Evolutionary conservation across 2,329 filamentous ascomycete species (phyloP).

Genomic region (Claviceps monticola): DNA sequence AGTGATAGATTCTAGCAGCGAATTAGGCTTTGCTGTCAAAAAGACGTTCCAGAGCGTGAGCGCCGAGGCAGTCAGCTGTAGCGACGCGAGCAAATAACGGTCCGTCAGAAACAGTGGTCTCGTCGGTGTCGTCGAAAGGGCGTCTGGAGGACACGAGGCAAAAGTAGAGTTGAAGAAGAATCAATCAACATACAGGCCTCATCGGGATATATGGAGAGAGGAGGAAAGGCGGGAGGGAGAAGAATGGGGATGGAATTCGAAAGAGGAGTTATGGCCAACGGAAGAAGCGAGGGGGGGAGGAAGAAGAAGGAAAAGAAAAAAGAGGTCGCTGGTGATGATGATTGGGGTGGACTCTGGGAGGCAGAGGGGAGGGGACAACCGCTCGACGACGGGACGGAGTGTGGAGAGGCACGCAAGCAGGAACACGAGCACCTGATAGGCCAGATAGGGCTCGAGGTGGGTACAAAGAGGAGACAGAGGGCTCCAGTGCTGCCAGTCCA

Average conservation of each 20-base stretch:
- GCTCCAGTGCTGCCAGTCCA: background rate
- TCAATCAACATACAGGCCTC: constrained; percentile 27
- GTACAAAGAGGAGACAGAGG: background rate
- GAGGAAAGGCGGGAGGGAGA: constrained; percentile 6
- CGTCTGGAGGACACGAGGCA: constrained; percentile 9
- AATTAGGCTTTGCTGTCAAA: background rate
- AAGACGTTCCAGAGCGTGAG: background rate
- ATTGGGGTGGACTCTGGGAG: constrained; percentile 3
- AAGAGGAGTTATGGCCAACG: constrained; percentile 10
- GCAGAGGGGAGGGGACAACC: background rate
- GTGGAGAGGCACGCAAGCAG: background rate
- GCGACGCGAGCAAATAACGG: constrained; percentile 1
- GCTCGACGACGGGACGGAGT: background rate
- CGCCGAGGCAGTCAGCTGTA: background rate
- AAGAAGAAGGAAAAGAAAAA: constrained; percentile 13
- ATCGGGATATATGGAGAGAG: constrained; percentile 11
- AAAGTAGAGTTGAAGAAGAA: constrained; percentile 16
- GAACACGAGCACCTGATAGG: constrained; percentile 1
- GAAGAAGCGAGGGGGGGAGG: constrained; percentile 9
- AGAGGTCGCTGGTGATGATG: constrained; percentile 12
- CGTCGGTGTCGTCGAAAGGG: background rate
- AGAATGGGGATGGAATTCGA: constrained; percentile 6
- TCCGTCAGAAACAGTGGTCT: constrained; percentile 1
- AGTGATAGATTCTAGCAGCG: background rate
- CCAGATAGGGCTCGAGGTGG: background rate